Conservation (phyloP, 176 grass and related monocot species). For the Bonia amplexicaulis region DNA sequence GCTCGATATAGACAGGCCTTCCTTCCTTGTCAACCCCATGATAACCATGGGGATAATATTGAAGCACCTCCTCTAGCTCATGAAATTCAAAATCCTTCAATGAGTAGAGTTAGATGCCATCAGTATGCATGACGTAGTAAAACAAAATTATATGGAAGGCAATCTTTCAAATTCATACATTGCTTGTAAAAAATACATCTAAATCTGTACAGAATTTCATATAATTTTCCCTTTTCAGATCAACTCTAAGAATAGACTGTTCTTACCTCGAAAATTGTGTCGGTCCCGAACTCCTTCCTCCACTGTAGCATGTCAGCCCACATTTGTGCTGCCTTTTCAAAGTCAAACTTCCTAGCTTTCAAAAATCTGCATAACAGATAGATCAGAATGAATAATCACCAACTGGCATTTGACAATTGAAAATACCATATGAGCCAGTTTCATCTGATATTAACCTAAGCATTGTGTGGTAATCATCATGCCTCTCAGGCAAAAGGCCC, state of each 20-base stretch:
- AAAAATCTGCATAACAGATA: constrained; percentile 68
- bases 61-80: constrained; percentile 82
- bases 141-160: neutral
- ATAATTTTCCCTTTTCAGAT: neutral
- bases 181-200: neutral
- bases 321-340: constrained; percentile 87
- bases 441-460: constrained; percentile 52
- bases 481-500: constrained; percentile 69
- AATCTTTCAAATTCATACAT: neutral
- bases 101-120: constrained; percentile 19
- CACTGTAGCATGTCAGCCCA: constrained; percentile 89
- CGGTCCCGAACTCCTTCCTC: constrained; percentile 84
- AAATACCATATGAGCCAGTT: constrained; percentile 8
- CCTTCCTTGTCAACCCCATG: constrained; percentile 95
- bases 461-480: constrained; percentile 87
- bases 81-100: constrained; percentile 97
- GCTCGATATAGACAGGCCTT: constrained; percentile 95
- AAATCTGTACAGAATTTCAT: neutral
- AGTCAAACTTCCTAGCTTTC: constrained; percentile 89
- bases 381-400: constrained; percentile 20
- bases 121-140: neutral
- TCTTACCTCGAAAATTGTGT: constrained; percentile 81
- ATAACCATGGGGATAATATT: constrained; percentile 92
- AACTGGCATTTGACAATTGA: constrained; percentile 21
- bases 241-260: neutral